These are phyloP conservation scores for Penicillium herquei DNA, from an alignment of 495 filamentous ascomycete genomes.

Conservation along the genomic window DNA sequence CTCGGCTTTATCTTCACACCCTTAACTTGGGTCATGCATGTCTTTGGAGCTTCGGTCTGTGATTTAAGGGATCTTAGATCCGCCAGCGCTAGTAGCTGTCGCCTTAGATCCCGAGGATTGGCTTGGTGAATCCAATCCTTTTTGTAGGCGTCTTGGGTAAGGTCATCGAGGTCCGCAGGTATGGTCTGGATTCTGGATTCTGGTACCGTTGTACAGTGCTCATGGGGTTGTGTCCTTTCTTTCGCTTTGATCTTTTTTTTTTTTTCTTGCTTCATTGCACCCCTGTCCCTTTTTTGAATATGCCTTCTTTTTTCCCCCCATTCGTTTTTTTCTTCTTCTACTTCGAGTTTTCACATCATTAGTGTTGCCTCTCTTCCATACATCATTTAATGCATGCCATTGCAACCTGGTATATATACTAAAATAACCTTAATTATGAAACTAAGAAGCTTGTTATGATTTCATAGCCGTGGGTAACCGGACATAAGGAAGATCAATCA, in stretches of 20 bases:
- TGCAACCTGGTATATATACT: not conserved
- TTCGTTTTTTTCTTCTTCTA: slow-evolving; percentile 8
- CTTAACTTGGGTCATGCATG: slow-evolving; percentile 32
- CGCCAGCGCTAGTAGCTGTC: slow-evolving; percentile 12
- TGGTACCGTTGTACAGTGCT: slow-evolving; percentile 25
- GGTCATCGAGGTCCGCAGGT: slow-evolving; percentile 15
- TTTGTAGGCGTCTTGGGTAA: slow-evolving; percentile 21
- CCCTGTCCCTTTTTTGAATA: too few species aligned
- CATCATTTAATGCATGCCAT: slow-evolving; percentile 31
- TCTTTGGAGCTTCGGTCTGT: slow-evolving; percentile 41
- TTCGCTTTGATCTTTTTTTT: slow-evolving; percentile 12
- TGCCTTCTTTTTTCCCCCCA: slow-evolving; percentile 5
- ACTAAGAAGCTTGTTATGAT: too few species aligned
- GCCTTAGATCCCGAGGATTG: slow-evolving; percentile 13
- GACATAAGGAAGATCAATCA: not conserved
- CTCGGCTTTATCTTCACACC: slow-evolving; percentile 10
- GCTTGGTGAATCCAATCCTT: slow-evolving; percentile 20
- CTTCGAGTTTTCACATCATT: slow-evolving; percentile 13
- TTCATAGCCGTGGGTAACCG: slow-evolving; percentile 3
- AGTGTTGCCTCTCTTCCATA: slow-evolving; percentile 19
- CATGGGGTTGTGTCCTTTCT: slow-evolving; percentile 22
- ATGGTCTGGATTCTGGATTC: slow-evolving; percentile 13
- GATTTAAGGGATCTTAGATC: slow-evolving; percentile 20
- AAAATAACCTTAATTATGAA: not conserved
- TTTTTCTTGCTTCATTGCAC: slow-evolving; percentile 2